Percentiles rank a stretch among this genome's conserved stretches.
phyloP scores from a whole-genome alignment of 2,329 filamentous ascomycete species.

The Amauroascus niger region DNA sequence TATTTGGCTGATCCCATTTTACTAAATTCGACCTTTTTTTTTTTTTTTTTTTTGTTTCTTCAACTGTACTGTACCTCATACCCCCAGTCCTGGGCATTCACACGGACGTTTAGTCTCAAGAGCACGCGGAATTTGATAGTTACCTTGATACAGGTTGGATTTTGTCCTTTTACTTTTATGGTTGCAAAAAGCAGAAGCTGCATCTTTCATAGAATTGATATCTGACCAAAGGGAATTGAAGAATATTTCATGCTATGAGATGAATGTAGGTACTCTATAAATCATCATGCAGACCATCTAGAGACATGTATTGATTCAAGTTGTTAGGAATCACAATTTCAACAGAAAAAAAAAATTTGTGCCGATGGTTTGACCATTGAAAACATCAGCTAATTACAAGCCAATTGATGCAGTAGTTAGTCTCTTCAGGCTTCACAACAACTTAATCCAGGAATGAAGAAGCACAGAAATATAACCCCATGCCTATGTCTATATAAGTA shows the following conservation, averaged over 20 bases:
- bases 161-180: not conserved
- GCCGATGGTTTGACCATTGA: too few relatives aligned
- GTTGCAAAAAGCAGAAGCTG: not conserved
- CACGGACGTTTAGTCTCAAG: not conserved
- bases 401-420: too few relatives aligned
- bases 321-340: too few relatives aligned
- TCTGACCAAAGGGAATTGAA: not conserved
- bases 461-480: not conserved
- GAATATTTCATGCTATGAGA: too few relatives aligned
- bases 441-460: too few relatives aligned
- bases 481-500: not conserved
- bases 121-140: not conserved
- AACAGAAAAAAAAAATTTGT: too few relatives aligned
- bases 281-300: too few relatives aligned
- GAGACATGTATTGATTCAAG: too few relatives aligned
- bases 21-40: not conserved
- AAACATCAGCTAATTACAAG: too few relatives aligned
- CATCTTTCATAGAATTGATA: not conserved
- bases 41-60: not conserved
- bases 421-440: too few relatives aligned
- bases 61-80: not conserved
- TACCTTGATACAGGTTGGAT: not conserved
- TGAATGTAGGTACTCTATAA: too few relatives aligned
- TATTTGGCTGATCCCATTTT: not conserved
- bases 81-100: not conserved